Evolutionary conservation across 306 rosid genomes (phyloP).

Genomic region (Herpetospermum pedunculosum): DNA sequence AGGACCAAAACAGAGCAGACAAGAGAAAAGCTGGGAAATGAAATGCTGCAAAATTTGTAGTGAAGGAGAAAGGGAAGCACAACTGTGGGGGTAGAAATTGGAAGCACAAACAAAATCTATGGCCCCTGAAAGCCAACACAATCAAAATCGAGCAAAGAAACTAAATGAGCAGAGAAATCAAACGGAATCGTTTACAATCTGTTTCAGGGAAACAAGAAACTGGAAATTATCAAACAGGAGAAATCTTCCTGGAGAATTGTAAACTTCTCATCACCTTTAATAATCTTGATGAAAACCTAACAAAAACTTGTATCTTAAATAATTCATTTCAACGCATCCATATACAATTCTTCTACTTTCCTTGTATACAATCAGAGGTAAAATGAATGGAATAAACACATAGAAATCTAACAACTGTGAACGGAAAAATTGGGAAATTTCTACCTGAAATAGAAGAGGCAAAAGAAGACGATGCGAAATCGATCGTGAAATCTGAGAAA

Average conservation of each 20-base stretch:
- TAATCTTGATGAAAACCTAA: too few relatives aligned
- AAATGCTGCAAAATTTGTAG: neutral
- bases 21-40: neutral
- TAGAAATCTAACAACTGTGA: neutral
- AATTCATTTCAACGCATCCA: neutral
- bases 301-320: neutral
- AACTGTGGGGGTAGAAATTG: constrained; percentile 8
- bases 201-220: too few relatives aligned
- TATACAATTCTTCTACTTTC: neutral
- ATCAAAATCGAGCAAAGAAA: constrained; percentile 3
- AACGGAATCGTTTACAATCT: too few relatives aligned
- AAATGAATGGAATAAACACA: neutral
- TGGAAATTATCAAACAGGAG: too few relatives aligned
- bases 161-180: too few relatives aligned
- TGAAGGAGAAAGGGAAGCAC: neutral
- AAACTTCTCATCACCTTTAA: too few relatives aligned
- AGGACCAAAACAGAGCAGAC: neutral
- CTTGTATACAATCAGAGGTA: neutral
- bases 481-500: neutral
- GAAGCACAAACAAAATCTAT: constrained; percentile 40
- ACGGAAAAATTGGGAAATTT: too few relatives aligned
- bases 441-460: neutral
- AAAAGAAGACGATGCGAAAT: neutral
- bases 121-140: constrained; percentile 45
- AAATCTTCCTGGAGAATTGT: too few relatives aligned